Conservation (phyloP, 345 rosid genomes). For the Hypericum androsaemum region DNA sequence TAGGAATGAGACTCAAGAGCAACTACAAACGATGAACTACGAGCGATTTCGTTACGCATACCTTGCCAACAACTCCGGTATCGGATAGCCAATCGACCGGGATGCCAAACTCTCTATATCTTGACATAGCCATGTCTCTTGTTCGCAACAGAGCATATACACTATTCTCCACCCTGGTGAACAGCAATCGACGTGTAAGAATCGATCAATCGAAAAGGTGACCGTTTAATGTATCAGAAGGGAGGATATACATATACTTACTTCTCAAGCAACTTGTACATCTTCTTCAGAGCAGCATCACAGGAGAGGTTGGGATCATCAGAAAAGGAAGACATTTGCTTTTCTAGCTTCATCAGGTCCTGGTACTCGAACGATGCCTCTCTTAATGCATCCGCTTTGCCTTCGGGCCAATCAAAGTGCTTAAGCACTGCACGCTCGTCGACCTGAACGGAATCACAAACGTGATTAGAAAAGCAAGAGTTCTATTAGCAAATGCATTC, state of each 20-base stretch:
- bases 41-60: conserved; percentile 16
- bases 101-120: conserved; percentile 79
- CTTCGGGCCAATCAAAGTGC: conserved; percentile 99
- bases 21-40: not conserved
- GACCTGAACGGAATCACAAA: conserved; percentile 38
- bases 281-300: conserved; percentile 83
- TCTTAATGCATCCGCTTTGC: conserved; percentile 91
- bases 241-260: conserved; percentile 28
- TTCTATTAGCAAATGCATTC: no score
- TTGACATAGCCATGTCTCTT: conserved; percentile 84
- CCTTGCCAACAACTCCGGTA: conserved; percentile 94
- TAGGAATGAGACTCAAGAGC: not conserved
- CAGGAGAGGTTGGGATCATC: conserved; percentile 81
- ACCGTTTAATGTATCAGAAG: conserved; percentile 1
- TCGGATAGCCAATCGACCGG: conserved; percentile 83
- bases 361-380: conserved; percentile 97
- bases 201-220: no score
- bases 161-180: conserved; percentile 74
- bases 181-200: conserved; percentile 4
- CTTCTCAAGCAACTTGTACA: conserved; percentile 95
- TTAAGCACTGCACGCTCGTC: conserved; percentile 97
- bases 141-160: conserved; percentile 88
- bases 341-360: conserved; percentile 84
- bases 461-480: conserved; percentile 1
- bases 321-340: conserved; percentile 58